Evolutionary conservation across 495 filamentous ascomycete species (phyloP), one percentile per base, ranked within the genome.

Genomic region (Wilcoxina mikolae): DNA sequence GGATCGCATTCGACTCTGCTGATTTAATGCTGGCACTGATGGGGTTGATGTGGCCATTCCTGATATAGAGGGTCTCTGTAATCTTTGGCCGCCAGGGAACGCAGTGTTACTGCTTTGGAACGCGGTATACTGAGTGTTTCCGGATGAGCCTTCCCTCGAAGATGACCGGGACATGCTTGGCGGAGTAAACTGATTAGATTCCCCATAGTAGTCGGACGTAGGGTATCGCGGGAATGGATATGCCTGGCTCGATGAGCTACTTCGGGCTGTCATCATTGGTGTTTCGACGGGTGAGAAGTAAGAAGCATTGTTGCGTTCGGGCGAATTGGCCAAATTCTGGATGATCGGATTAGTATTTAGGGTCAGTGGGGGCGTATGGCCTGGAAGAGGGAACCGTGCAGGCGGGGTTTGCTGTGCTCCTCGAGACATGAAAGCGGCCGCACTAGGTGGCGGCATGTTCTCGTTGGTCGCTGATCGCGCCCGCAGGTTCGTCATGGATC

Each of bases 231-330:
- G 81, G 64, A 93, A 94, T 4, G 80, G 78, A 62, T 83, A 89
- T 56, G 77, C 67, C 0, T 67, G 74, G 29, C 73, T 74, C 2
- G 78, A 77, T 46, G 79, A 77, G 51, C 85, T 91, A 68, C 84
- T 87, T 44, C 89, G 78, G 4, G 83, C 83, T 1, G 87, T 93
- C 9, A 75, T 77, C 11, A 75, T 77, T 18, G 91, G 87, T 1
- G 88, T 89, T 54, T 95, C 88, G 11, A 79, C 76, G 0, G 91
- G 91, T 0, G 90, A 95, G 67, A 98, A 98, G 66, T 95, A 95
- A 5, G 88, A 95, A 45, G 51, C 62, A 53, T 66, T 83, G 17
- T n/a, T 38, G 79, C 24, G 75, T 74, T 62, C 35, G 60, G 65
- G 60, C 4, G 65, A 66, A 42, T 55, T 54, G 64, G 53, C 73